phyloP scores from a whole-genome alignment of 2,329 filamentous ascomycete genomes.

The Monosporascus cannonballus region DNA sequence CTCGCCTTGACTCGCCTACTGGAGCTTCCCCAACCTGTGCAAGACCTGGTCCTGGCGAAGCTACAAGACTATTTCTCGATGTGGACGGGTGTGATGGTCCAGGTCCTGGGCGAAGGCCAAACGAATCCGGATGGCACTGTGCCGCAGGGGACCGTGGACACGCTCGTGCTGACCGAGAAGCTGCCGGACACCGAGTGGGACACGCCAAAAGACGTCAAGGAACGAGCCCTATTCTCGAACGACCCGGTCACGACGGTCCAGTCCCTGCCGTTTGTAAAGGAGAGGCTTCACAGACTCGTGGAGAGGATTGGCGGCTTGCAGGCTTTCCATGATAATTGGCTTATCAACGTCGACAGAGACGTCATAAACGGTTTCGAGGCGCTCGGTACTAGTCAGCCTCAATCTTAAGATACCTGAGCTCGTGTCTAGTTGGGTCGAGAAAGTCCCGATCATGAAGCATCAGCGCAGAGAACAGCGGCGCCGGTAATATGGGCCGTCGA shows the following conservation, averaged over 20 bases:
- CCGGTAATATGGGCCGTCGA: too few species aligned
- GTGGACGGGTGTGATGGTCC: slow-evolving; percentile 66
- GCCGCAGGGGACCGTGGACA: slow-evolving; percentile 36
- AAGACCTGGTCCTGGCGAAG: slow-evolving; percentile 50
- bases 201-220: slow-evolving; percentile 48
- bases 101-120: slow-evolving; percentile 55
- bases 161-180: slow-evolving; percentile 39
- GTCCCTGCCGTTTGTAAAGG: slow-evolving; percentile 57
- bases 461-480: too few species aligned
- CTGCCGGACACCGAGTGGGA: slow-evolving; percentile 45
- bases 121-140: slow-evolving; percentile 6
- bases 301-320: slow-evolving; percentile 56
- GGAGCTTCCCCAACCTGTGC: slow-evolving; percentile 53
- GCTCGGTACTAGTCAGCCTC: slow-evolving; percentile 15
- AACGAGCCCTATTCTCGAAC: slow-evolving; percentile 44
- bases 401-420: too few species aligned
- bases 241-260: slow-evolving; percentile 66
- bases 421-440: too few species aligned
- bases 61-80: slow-evolving; percentile 70
- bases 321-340: slow-evolving; percentile 61
- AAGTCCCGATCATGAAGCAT: too few species aligned
- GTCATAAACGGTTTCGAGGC: slow-evolving; percentile 58
- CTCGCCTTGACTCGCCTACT: slow-evolving; percentile 67
- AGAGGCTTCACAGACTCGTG: slow-evolving; percentile 55
- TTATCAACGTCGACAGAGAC: slow-evolving; percentile 69